These are phyloP conservation scores for Casuarina glauca DNA, from an alignment of 306 rosid genomes.

Conservation along the genomic window DNA sequence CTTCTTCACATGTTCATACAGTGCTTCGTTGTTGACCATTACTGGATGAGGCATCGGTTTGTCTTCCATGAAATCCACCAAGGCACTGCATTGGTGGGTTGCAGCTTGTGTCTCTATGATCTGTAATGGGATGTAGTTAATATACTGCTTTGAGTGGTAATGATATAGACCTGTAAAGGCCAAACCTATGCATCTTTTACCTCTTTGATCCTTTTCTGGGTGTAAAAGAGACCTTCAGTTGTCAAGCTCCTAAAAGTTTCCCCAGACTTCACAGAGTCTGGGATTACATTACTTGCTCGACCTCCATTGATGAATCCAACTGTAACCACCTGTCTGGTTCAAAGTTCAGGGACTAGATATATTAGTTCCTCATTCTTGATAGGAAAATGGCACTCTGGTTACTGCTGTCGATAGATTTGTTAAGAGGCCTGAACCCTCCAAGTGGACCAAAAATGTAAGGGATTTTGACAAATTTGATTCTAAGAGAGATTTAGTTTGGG, in stretches of 20 bases:
- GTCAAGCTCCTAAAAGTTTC: constrained; percentile 42
- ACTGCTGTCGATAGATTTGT: neutral
- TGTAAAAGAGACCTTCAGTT: constrained; percentile 32
- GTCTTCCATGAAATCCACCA: constrained; percentile 54
- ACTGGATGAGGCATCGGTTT: constrained; percentile 39
- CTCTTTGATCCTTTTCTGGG: constrained; percentile 45
- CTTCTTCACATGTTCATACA: constrained; percentile 43
- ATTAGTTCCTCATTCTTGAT: neutral
- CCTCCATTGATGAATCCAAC: constrained; percentile 42
- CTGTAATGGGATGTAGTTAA: constrained; percentile 19
- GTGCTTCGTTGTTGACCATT: constrained; percentile 40
- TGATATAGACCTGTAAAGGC: neutral
- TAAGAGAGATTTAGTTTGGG: neutral
- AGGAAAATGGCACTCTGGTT: neutral
- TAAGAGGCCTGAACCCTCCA: neutral
- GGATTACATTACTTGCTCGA: constrained; percentile 30
- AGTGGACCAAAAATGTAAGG: neutral
- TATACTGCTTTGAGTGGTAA: neutral
- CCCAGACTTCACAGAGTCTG: constrained; percentile 32
- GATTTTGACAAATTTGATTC: neutral
- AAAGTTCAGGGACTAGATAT: neutral
- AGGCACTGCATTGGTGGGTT: constrained; percentile 38
- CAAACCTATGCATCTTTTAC: constrained; percentile 10
- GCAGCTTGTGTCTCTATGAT: constrained; percentile 41
- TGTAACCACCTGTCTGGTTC: constrained; percentile 38